Evolutionary conservation across 2,329 filamentous ascomycete genomes (phyloP), one percentile per base, ranked within the genome.

Genomic region (Hypoxylon sp.): DNA sequence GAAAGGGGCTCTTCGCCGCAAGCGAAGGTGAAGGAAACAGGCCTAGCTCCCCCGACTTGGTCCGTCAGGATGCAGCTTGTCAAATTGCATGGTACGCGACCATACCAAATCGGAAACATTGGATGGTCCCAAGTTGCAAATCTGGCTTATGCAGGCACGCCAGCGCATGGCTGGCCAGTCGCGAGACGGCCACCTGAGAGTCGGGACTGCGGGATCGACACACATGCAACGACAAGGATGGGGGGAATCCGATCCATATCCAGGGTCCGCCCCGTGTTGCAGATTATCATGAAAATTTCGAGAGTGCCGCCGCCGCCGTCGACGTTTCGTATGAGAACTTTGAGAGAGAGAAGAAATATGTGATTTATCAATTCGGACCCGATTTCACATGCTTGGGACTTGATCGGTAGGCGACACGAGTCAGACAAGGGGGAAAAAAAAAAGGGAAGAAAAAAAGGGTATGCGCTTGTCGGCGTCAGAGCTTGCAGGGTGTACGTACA

Each of bases 41-140:
- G 47, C 57, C 42, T 40, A 33, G 42, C 24, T 53, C 48, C 49
- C 53, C 35, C 45, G 43, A 56, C 43, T 27, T 43, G 13, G 55
- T 48, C 52, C 33, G 38, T 42, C 35, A 48, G 40, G 17, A 56
- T 56, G n/a, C 38, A 27, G 35, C n/a, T 4, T 24, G 11, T 38
- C 35, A 56, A 53, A 53, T 31, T 58, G 47, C 51, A 58, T 10
- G 41, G 37, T 37, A 49, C 21, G n/a, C 51, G 42, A 62, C 53
- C 52, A 47, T 57, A 63, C 51, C 60, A 57, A 63, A 63, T 63
- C 57, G 47, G 60, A 63, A 63, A 63, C 60, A 63, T 63, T 55
- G 56, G 54, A 63, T 48, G 58, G 48, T 58, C 55, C 61, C 61
- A 63, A 61, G 43, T 58, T 46, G 51, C 26, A 21, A 52, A 61